phyloP scores from a whole-genome alignment of 495 filamentous ascomycete species.

The Neurospora discreta region DNA sequence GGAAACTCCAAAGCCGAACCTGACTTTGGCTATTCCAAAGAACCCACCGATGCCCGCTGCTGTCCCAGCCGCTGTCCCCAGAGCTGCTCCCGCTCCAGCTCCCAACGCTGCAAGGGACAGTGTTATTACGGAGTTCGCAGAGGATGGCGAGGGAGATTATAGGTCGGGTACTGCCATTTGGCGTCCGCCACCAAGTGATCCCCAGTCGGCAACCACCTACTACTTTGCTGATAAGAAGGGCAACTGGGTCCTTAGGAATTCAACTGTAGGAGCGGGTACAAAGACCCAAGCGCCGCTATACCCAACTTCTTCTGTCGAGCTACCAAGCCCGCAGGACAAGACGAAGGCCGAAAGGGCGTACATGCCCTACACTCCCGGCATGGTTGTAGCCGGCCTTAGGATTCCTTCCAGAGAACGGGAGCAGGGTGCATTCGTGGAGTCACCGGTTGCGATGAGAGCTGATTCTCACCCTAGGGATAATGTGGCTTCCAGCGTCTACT shows the following conservation, averaged over 20 bases:
- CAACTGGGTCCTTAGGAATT: constrained; percentile 32
- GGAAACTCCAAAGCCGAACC: constrained; percentile 19
- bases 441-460: background rate
- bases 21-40: constrained; percentile 24
- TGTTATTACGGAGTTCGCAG: constrained; percentile 36
- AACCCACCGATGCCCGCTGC: constrained; percentile 1
- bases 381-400: constrained; percentile 15
- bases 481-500: constrained; percentile 8
- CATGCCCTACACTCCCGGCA: constrained; percentile 16
- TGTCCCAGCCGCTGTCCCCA: background rate
- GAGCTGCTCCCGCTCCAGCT: constrained; percentile 6
- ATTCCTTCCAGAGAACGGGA: constrained; percentile 7
- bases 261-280: constrained; percentile 5
- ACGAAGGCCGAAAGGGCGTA: constrained; percentile 25
- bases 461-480: background rate
- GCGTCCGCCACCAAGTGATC: constrained; percentile 29
- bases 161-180: constrained; percentile 23
- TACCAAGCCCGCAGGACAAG: constrained; percentile 29
- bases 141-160: constrained; percentile 29
- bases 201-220: constrained; percentile 25
- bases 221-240: constrained; percentile 34
- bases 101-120: constrained; percentile 19
- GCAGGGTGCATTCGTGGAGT: constrained; percentile 11
- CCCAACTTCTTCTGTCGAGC: constrained; percentile 12
- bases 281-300: background rate